A percentile compares a stretch with the other conserved stretches of the same genome.
Conservation (phyloP, 2,329 filamentous ascomycete genomes). For the Fusarium succisae region DNA sequence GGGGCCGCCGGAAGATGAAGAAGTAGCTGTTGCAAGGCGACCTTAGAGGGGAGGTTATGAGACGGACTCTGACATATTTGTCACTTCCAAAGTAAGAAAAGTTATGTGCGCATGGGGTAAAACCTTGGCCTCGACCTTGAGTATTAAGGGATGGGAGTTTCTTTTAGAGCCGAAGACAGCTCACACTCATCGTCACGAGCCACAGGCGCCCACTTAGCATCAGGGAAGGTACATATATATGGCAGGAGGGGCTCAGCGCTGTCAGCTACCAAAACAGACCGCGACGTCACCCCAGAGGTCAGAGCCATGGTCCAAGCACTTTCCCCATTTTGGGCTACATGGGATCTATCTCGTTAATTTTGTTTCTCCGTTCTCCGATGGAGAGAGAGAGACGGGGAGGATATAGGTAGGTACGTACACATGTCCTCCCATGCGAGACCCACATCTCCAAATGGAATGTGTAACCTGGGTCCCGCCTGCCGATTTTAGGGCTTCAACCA, state of each 20-base stretch:
- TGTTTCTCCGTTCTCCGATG: slow-evolving; percentile 30
- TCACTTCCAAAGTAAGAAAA: neutral
- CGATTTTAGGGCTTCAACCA: slow-evolving; percentile 48
- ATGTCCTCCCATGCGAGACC: neutral
- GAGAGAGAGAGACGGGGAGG: neutral
- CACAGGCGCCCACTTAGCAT: slow-evolving; percentile 4
- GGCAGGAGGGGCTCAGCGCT: slow-evolving; percentile 27
- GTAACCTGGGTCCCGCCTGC: slow-evolving; percentile 15
- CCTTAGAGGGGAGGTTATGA: slow-evolving; percentile 20
- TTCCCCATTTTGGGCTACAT: neutral
- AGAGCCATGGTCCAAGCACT: slow-evolving; percentile 35
- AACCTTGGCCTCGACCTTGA: neutral
- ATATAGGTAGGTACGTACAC: neutral
- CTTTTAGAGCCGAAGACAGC: slow-evolving; percentile 3
- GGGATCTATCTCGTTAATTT: slow-evolving; percentile 2
- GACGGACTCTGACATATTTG: slow-evolving; percentile 28
- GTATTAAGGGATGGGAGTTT: neutral
- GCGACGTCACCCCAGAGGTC: slow-evolving; percentile 30
- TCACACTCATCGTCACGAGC: slow-evolving; percentile 32
- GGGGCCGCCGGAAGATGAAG: slow-evolving; percentile 20
- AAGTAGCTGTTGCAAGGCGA: slow-evolving; percentile 27
- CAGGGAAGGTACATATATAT: neutral
- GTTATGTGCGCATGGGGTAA: neutral
- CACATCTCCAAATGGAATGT: slow-evolving; percentile 13
- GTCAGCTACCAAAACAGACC: slow-evolving; percentile 3